These are phyloP conservation scores for Usnea hakonensis DNA, from an alignment of 495 filamentous ascomycete species.

Conservation along the genomic window DNA sequence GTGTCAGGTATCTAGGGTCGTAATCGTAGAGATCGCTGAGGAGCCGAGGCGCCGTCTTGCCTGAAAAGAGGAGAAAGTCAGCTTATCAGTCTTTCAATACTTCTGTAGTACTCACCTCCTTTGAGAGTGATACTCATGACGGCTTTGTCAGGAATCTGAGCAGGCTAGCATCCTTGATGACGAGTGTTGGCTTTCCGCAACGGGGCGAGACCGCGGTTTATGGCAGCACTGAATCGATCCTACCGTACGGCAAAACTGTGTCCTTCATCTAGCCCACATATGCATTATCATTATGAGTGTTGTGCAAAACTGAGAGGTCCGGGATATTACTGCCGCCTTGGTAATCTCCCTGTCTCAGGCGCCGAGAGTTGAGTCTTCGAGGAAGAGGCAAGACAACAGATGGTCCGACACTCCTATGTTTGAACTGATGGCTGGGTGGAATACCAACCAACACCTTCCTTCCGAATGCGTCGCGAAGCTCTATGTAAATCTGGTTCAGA, in stretches of 20 bases:
- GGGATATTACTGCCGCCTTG: not conserved
- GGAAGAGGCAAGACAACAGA: not conserved
- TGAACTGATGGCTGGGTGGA: not conserved
- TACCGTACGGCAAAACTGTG: not conserved
- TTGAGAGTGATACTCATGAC: slow-evolving; percentile 10
- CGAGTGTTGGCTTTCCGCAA: not conserved
- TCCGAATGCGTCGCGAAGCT: not conserved
- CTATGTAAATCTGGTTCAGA: not conserved
- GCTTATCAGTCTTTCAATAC: not conserved
- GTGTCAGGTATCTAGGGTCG: slow-evolving; percentile 44
- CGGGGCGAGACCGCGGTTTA: not conserved
- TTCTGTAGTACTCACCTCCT: slow-evolving; percentile 11
- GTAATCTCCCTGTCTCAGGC: not conserved
- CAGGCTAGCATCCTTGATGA: slow-evolving; percentile 1
- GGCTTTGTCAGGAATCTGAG: not conserved
- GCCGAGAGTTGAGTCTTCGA: not conserved
- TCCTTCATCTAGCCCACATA: not conserved
- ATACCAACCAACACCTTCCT: not conserved
- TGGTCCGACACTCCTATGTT: not conserved
- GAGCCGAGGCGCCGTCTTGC: slow-evolving; percentile 57
- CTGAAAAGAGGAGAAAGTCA: slow-evolving; percentile 28
- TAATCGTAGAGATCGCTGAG: slow-evolving; percentile 50
- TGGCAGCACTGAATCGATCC: not conserved
- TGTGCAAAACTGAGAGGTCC: not conserved
- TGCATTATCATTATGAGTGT: not conserved